phyloP scores from a whole-genome alignment of 768 basidiomycete genomes.

The Leccinum pellstonianum region DNA sequence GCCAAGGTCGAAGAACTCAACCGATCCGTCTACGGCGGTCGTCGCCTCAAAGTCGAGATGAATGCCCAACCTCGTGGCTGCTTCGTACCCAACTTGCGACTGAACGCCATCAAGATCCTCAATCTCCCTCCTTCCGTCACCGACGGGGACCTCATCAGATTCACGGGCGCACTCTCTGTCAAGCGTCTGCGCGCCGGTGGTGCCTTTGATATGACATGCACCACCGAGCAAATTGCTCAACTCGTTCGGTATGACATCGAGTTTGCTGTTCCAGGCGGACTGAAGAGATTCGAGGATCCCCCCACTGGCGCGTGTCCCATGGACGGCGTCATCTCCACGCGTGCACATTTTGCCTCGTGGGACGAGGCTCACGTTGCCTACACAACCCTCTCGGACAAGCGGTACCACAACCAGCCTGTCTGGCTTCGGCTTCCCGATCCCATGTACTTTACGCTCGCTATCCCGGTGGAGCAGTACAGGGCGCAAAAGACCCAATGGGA shows the following conservation, averaged over 20 bases:
- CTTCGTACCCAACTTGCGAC: conserved; percentile 24
- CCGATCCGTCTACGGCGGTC: conserved; percentile 36
- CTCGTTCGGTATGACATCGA: conserved; percentile 28
- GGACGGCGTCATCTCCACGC: conserved; percentile 37
- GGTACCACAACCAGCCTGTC: conserved; percentile 35
- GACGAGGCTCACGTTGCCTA: conserved; percentile 45
- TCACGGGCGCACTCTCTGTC: conserved; percentile 32
- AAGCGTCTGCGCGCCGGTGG: conserved; percentile 29
- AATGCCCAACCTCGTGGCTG: conserved; percentile 39
- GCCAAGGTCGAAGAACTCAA: conserved; percentile 40
- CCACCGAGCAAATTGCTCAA: conserved; percentile 20
- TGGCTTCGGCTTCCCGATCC: conserved; percentile 47
- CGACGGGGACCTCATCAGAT: conserved; percentile 25
- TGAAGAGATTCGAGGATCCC: conserved; percentile 29
- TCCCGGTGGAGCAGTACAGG: conserved; percentile 48
- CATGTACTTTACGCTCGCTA: conserved; percentile 48
- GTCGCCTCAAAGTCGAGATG: conserved; percentile 47
- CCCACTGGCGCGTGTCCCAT: conserved; percentile 13
- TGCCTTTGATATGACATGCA: conserved; percentile 17
- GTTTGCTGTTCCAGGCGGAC: conserved; percentile 16
- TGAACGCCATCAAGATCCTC: conserved; percentile 42
- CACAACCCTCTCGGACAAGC: conserved; percentile 34
- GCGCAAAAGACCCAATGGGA: conserved; percentile 54
- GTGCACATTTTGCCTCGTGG: conserved; percentile 48
- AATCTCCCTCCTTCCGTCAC: conserved; percentile 36